Base-by-base conservation (phyloP, 2,329 filamentous ascomycete species). In the Hirsutella thompsonii region DNA sequence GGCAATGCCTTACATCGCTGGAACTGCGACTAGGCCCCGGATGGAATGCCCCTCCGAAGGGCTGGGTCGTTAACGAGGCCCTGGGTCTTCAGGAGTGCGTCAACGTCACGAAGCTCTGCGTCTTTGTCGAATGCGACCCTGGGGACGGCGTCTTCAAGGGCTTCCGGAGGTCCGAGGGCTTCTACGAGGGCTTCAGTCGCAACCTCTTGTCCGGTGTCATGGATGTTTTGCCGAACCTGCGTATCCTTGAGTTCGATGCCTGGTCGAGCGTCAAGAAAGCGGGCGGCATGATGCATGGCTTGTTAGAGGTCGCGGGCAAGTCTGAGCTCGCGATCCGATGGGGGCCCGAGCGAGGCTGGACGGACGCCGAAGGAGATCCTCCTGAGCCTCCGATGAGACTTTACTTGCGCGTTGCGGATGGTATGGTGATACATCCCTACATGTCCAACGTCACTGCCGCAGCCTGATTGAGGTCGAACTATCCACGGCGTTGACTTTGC, bases 101-200 rank as follows among this genome's bases (percentile, higher is more conserved):
- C 42, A 74, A 68, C 37, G 70, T 83, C 18, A 67, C 70, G 23
- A 66, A 64, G 13, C 56, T 89, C 37, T 74, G 70, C 20, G 71
- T 89, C 10, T 83, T 83, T 52, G 74, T 87, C 20, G 77, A 88
- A 56, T 74, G 73, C 47, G 83, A 89, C 52, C 82, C 83, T 0
- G 82, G 77, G 40, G 72, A 81, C 49, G 69, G 67, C 21, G 63
- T 77, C 18, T 86, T 84, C 50, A 72, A 74, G 41, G 82, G 81
- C 0, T 88, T 82, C 51, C 71, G 81, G 13, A 69, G 72, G 20
- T 68, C 70, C 1, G 71, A 79, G 20, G 74, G 79, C 1, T 86
- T 83, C 47, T 89, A 85, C 53, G 83, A 85, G 44, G 59, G 58
- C 5, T 88, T 87, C 52, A 79, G 73, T 20, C 62, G 69, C 10